A percentile compares a stretch with the other conserved stretches of the same genome.
phyloP scores from a whole-genome alignment of 768 basidiomycete species.

The Nidularia sp. region DNA sequence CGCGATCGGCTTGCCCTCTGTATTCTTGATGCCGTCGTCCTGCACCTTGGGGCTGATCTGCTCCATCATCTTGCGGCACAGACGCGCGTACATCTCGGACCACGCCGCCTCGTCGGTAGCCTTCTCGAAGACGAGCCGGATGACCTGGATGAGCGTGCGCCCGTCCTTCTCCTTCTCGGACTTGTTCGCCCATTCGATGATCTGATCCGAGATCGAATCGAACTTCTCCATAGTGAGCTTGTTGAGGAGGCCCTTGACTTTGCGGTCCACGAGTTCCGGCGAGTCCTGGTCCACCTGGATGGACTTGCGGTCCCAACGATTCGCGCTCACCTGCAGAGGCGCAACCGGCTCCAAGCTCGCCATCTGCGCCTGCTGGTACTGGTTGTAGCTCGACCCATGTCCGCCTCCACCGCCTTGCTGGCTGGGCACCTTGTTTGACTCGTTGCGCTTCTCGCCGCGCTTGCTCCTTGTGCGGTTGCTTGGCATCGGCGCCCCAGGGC shows the following conservation, averaged over 20 bases:
- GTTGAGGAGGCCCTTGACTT: conserved; percentile 89
- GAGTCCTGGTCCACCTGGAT: conserved; percentile 55
- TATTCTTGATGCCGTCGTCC: conserved; percentile 80
- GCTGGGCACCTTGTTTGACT: conserved; percentile 37
- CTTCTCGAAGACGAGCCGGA: conserved; percentile 94
- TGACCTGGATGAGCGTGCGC: conserved; percentile 92
- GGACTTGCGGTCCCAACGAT: conserved; percentile 75
- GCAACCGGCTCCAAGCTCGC: conserved; percentile 59
- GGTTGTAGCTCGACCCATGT: conserved; percentile 28
- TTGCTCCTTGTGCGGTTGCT: conserved; percentile 71
- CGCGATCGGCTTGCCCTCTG: conserved; percentile 83
- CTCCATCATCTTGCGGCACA: conserved; percentile 96
- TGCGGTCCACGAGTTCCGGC: conserved; percentile 86
- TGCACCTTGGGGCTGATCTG: conserved; percentile 83
- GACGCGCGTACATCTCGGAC: conserved; percentile 96
- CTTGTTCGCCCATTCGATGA: conserved; percentile 93
- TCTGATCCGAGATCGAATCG: conserved; percentile 92
- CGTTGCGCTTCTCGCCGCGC: conserved; percentile 77
- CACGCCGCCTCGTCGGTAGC: conserved; percentile 94
- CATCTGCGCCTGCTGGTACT: conserved; percentile 19
- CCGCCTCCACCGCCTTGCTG: conserved; percentile 24
- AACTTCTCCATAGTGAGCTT: conserved; percentile 97
- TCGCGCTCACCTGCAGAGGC: conserved; percentile 74
- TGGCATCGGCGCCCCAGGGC: conserved; percentile 45
- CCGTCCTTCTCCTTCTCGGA: conserved; percentile 91